Evolutionary conservation across 345 rosid species (phyloP).

Genomic region (Eucalyptus fibrosa): DNA sequence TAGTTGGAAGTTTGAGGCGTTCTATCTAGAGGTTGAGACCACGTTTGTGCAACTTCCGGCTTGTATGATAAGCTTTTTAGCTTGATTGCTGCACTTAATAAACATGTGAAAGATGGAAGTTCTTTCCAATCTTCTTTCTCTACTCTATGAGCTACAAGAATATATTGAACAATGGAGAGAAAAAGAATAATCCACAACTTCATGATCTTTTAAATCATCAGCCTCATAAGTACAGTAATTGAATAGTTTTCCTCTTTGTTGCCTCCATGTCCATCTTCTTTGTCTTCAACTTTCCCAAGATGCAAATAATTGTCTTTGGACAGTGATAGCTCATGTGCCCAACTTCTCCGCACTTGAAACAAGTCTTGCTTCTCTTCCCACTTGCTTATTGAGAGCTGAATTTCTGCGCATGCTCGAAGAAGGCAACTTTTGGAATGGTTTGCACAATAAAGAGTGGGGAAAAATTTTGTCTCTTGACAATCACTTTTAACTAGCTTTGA

Average conservation of each 20-base stretch:
- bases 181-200: not conserved
- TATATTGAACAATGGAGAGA: not conserved
- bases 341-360: not conserved
- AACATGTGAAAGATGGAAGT: not conserved
- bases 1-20: not conserved
- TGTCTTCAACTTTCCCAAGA: not conserved
- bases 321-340: not conserved
- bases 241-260: not conserved
- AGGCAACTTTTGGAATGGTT: not conserved
- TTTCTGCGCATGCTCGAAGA: not conserved
- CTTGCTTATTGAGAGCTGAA: not conserved
- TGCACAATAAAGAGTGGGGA: not conserved
- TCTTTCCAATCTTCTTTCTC: not conserved
- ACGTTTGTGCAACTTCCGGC: not conserved
- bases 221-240: not conserved
- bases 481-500: not conserved
- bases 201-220: not conserved
- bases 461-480: not conserved
- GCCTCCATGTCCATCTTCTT: not conserved
- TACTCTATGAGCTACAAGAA: not conserved
- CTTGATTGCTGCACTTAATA: not conserved
- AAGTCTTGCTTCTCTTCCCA: not conserved
- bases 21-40: not conserved
- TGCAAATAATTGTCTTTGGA: not conserved
- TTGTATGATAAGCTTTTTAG: not conserved